A percentile compares a stretch with the other conserved stretches of the same genome.
Conservation (phyloP, 345 rosid genomes). For the Melaleuca quinquenervia region DNA sequence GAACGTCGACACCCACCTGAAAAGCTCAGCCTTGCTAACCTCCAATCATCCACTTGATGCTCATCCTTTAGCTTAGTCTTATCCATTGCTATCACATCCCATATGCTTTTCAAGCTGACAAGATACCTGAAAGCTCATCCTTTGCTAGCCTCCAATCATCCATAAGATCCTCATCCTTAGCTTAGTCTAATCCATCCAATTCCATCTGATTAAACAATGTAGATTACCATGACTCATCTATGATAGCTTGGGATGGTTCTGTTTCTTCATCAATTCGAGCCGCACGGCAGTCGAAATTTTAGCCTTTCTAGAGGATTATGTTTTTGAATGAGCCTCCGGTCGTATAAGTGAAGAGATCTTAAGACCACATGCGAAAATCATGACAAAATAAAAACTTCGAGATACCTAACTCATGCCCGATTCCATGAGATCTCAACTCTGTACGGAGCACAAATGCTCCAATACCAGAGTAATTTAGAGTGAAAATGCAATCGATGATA, state of each 20-base stretch:
- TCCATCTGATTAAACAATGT: not conserved
- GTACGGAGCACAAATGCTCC: not conserved
- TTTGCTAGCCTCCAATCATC: not conserved
- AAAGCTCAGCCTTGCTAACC: not conserved
- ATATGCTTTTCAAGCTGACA: not conserved
- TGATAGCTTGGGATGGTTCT: not conserved
- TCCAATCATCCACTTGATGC: not conserved
- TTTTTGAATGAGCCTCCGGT: not conserved
- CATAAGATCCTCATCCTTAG: not conserved
- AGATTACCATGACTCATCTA: not conserved
- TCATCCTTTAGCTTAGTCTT: not conserved
- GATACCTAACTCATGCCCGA: not conserved
- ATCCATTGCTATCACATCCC: not conserved
- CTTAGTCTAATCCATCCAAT: not conserved
- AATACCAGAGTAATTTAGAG: not conserved
- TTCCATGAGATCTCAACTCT: not conserved
- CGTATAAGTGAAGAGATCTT: not conserved
- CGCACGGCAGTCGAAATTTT: not conserved
- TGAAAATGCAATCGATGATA: not conserved
- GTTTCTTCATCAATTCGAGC: not conserved
- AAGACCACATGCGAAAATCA: not conserved
- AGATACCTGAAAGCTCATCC: not conserved
- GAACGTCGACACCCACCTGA: no score
- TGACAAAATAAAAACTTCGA: not conserved
- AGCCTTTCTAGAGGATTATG: not conserved